Evolutionary conservation across 2,329 filamentous ascomycete genomes (phyloP).

Genomic region (Geosmithia putterillii): DNA sequence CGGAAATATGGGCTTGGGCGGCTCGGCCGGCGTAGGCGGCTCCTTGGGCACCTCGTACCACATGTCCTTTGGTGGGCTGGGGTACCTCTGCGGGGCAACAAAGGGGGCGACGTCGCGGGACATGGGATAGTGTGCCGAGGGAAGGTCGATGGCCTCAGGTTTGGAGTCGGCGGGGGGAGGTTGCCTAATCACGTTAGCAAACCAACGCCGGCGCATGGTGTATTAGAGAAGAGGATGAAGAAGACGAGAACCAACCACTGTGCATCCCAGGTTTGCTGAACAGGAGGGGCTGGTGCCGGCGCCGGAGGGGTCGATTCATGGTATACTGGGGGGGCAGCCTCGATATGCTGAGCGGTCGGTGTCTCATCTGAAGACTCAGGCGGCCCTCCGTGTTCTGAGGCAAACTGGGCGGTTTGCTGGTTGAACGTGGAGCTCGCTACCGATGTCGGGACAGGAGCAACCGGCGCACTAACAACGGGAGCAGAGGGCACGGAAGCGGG

Average conservation of each 20-base stretch:
- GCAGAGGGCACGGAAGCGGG: too few relatives aligned
- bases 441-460: too few relatives aligned
- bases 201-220: too few relatives aligned
- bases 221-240: slow-evolving; percentile 1
- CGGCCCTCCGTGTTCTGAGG: neutral
- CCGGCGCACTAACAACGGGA: neutral
- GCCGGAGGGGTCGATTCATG: slow-evolving; percentile 28
- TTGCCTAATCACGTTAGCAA: too few relatives aligned
- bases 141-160: slow-evolving; percentile 80
- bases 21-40: slow-evolving; percentile 42
- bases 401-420: neutral
- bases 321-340: neutral
- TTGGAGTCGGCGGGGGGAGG: slow-evolving; percentile 53
- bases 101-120: slow-evolving; percentile 65
- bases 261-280: neutral
- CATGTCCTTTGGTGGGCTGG: slow-evolving; percentile 77
- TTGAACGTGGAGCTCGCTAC: neutral
- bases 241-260: neutral
- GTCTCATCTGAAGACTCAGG: neutral
- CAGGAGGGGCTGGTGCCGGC: neutral
- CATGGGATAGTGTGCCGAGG: slow-evolving; percentile 69
- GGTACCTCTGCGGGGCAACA: slow-evolving; percentile 63
- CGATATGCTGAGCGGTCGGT: neutral
- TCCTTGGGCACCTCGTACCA: slow-evolving; percentile 71
- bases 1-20: slow-evolving; percentile 66